Base-by-base conservation (phyloP, 495 filamentous ascomycete genomes). In the Thermothielavioides terrestris region DNA sequence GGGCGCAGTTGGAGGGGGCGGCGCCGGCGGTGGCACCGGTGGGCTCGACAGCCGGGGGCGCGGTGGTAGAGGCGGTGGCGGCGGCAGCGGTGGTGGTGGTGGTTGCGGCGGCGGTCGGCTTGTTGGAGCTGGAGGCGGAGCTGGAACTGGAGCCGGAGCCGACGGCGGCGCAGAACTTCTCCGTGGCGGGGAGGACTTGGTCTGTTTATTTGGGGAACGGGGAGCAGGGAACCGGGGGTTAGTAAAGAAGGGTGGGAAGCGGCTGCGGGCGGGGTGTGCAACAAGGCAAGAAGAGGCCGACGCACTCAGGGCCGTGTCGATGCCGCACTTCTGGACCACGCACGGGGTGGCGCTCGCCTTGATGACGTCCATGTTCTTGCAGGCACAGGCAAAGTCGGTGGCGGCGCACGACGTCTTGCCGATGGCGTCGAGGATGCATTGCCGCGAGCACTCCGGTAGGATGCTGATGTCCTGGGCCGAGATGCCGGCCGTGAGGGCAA, bases 381-480 rank as follows among this genome's bases (percentile, higher is more conserved):
- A 77, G 53, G 70, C 64, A 61, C 74, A 76, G 34, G 54, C 36
- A 55, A 63, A 66, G 63, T 76, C 72, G 45, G 50, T 54, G 23
- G 31, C 23, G 18, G 28, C 50, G 60, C 72, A 75, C 31, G 68
- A 69, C 44, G 62, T 49, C 34, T 54, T 32, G 28, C 34, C 48
- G 42, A 71, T 59, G 36, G 65, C 58, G 4, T 50, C 26, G 40
- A 32, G 46, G 54, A 77, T 71, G 59, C 71, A 74, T 10, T 52
- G 35, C 3, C 56, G 56, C 12, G 67, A 65, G 60, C 74, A 76
- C 7, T 51, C 14, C 48, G 72, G 72, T 47, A 75, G 61, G 45
- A 59, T 42, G 41, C 42, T 56, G 57, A 68, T 34, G 54, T 53
- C 48, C 56, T 73, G 65, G 45, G 71, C 72, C 15, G 60, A 46